A percentile compares a stretch with the other conserved stretches of the same genome.
Conservation (phyloP, 352 stramenopile species). For the Globisporangium heterothallicum region DNA sequence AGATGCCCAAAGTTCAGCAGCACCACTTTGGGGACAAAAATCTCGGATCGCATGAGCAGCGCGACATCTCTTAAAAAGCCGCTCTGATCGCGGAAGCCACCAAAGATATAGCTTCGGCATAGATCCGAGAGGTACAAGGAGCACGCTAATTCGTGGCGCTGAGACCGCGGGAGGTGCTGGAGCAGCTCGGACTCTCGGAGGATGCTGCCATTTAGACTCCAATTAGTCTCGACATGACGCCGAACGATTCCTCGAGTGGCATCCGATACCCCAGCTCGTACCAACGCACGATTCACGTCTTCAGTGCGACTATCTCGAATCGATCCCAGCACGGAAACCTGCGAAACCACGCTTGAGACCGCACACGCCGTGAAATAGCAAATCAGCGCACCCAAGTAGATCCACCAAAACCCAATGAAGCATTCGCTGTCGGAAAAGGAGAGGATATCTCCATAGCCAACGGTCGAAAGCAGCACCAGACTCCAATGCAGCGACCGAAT, state of each 20-base stretch:
- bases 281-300: constrained; percentile 12
- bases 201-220: constrained; percentile 18
- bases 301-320: constrained; percentile 3
- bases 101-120: constrained; percentile 10
- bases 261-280: constrained; percentile 9
- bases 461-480: constrained; percentile 62
- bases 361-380: constrained; percentile 22
- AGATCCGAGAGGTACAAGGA: constrained; percentile 11
- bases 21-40: constrained; percentile 54
- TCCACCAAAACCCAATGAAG: constrained; percentile 18
- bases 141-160: constrained; percentile 12
- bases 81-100: constrained; percentile 1
- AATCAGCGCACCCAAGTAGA: constrained; percentile 17
- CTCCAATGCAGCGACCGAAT: constrained; percentile 65
- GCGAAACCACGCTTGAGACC: constrained; percentile 17
- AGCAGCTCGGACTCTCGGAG: constrained; percentile 11
- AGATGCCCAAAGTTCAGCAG: constrained; percentile 49
- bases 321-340: constrained; percentile 10
- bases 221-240: constrained; percentile 19
- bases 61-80: constrained; percentile 28
- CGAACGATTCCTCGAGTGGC: constrained; percentile 12
- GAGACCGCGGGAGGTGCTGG: constrained; percentile 17
- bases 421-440: constrained; percentile 40
- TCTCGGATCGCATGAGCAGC: constrained; percentile 38
- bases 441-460: constrained; percentile 66